phyloP scores from a whole-genome alignment of 176 grass and related monocot species.

The Tuctoria greenei region DNA sequence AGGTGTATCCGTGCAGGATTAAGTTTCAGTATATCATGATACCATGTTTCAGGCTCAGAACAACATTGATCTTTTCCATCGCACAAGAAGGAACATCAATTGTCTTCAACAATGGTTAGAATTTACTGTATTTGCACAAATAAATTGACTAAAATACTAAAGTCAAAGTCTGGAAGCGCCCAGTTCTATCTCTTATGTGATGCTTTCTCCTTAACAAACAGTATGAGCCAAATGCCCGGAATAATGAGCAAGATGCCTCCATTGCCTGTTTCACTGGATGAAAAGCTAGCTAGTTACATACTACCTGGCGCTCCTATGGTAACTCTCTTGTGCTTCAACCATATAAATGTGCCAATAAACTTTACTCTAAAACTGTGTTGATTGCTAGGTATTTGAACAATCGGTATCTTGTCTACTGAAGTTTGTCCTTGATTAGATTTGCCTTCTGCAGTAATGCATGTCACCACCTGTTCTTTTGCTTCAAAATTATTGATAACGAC shows the following conservation, averaged over 20 bases:
- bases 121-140: neutral
- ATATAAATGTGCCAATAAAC: neutral
- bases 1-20: conserved; percentile 15
- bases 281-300: conserved; percentile 58
- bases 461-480: neutral
- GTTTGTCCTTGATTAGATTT: neutral
- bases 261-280: conserved; percentile 62
- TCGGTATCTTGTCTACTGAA: neutral
- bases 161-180: neutral
- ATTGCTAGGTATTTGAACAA: neutral
- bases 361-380: neutral
- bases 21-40: conserved; percentile 15
- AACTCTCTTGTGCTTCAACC: conserved; percentile 33
- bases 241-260: conserved; percentile 91
- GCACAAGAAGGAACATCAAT: conserved; percentile 64
- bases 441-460: neutral
- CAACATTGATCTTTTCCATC: conserved; percentile 69
- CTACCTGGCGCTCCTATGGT: conserved; percentile 54
- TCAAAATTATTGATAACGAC: neutral
- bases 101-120: conserved; percentile 69
- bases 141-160: neutral
- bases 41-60: conserved; percentile 56
- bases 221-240: conserved; percentile 86
- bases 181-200: neutral
- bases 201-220: conserved; percentile 38